phyloP scores from a whole-genome alignment of 192 early-diverging fungal genomes.

The Backusella parvicylindrica region DNA sequence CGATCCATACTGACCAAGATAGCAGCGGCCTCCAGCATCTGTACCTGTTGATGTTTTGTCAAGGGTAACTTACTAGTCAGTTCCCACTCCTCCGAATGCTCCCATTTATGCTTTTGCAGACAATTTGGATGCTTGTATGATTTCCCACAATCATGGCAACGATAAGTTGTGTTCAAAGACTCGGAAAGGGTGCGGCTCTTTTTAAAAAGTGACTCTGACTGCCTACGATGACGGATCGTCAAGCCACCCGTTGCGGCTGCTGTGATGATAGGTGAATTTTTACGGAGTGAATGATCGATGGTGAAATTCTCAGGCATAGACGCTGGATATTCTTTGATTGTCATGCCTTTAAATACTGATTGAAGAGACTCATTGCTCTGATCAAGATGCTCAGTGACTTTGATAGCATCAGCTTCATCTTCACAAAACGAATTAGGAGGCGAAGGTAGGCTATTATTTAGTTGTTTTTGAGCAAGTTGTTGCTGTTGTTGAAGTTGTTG shows the following conservation, averaged over 20 bases:
- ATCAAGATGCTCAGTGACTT: neutral
- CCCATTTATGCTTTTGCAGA: conserved; percentile 63
- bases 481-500: conserved; percentile 10
- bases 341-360: conserved; percentile 13
- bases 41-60: conserved; percentile 66
- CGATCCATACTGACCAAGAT: conserved; percentile 53
- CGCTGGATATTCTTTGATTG: conserved; percentile 9
- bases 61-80: conserved; percentile 53
- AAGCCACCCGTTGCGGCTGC: conserved; percentile 10
- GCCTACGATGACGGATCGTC: neutral
- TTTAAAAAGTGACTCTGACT: neutral
- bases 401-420: conserved; percentile 11
- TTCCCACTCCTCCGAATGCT: conserved; percentile 63
- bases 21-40: conserved; percentile 62
- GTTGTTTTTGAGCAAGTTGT: neutral
- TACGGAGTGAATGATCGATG: conserved; percentile 19
- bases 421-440: conserved; percentile 24
- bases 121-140: conserved; percentile 62
- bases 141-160: conserved; percentile 60
- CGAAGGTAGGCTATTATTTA: conserved; percentile 12
- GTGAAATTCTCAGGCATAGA: conserved; percentile 28
- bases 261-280: neutral
- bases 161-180: neutral
- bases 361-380: conserved; percentile 9
- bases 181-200: conserved; percentile 1